phyloP scores from a whole-genome alignment of 495 filamentous ascomycete genomes.

The Xylaria cubensis region DNA sequence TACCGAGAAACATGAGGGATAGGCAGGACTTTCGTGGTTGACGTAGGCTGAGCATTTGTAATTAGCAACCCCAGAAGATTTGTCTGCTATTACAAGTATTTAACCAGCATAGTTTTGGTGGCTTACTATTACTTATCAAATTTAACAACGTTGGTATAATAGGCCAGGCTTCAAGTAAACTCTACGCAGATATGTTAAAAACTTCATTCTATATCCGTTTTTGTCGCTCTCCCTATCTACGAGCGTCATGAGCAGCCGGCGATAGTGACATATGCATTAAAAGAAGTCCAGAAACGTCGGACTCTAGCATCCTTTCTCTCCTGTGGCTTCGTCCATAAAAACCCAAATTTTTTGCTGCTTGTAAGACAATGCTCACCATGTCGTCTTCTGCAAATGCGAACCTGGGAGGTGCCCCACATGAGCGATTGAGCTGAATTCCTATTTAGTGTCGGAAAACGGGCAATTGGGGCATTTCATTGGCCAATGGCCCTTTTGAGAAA shows the following conservation, averaged over 20 bases:
- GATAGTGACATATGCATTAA: not conserved
- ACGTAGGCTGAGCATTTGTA: not conserved
- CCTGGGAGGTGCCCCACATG: not conserved
- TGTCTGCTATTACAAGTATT: not conserved
- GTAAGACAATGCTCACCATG: not conserved
- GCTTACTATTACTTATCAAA: not conserved
- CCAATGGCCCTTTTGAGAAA: conserved; percentile 12
- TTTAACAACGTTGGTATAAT: not conserved
- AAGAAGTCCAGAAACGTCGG: not conserved
- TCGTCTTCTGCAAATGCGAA: not conserved
- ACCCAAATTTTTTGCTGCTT: not conserved
- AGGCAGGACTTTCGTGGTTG: not conserved
- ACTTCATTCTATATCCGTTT: not conserved
- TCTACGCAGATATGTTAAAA: not conserved
- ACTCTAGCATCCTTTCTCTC: not conserved
- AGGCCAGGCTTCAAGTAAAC: not conserved
- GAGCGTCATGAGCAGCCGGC: not conserved
- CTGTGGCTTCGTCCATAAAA: not conserved
- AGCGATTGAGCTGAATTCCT: conserved; percentile 16
- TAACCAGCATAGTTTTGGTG: not conserved
- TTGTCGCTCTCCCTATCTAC: not conserved
- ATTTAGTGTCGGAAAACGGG: conserved; percentile 12
- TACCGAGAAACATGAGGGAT: not conserved
- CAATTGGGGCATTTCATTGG: conserved; percentile 23
- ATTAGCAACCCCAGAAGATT: not conserved